Evolutionary conservation across 768 basidiomycete species (phyloP).

Genomic region (Calocera viscosa): DNA sequence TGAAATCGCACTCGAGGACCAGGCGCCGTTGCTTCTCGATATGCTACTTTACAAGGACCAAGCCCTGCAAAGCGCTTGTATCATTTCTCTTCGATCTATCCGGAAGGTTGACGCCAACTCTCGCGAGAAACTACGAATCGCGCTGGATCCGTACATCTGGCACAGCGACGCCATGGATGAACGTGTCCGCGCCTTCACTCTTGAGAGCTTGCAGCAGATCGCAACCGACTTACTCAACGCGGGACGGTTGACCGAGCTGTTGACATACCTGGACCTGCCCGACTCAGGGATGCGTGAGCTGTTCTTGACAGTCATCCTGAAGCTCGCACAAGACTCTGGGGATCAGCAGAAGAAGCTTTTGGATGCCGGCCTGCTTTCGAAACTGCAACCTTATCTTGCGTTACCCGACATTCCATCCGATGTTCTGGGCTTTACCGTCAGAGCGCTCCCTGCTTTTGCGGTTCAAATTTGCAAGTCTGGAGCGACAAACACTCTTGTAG

Average conservation of each 20-base stretch:
- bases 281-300: background rate
- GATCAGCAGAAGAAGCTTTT: background rate
- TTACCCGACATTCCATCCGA: background rate
- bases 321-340: background rate
- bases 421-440: background rate
- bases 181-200: background rate
- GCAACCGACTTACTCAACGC: background rate
- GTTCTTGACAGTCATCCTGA: background rate
- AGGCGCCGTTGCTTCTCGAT: background rate
- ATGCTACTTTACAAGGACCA: background rate
- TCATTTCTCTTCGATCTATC: background rate
- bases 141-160: background rate
- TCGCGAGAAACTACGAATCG: background rate
- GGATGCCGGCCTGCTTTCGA: background rate
- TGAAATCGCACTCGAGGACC: background rate
- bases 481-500: background rate
- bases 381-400: background rate
- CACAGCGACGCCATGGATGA: background rate
- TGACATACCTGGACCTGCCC: background rate
- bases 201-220: background rate
- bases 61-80: background rate
- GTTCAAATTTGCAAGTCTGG: background rate
- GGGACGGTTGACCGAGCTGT: background rate
- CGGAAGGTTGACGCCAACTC: background rate
- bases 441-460: background rate